Base-by-base conservation (phyloP, 2,329 filamentous ascomycete genomes). In the Fusarium sacchari region DNA sequence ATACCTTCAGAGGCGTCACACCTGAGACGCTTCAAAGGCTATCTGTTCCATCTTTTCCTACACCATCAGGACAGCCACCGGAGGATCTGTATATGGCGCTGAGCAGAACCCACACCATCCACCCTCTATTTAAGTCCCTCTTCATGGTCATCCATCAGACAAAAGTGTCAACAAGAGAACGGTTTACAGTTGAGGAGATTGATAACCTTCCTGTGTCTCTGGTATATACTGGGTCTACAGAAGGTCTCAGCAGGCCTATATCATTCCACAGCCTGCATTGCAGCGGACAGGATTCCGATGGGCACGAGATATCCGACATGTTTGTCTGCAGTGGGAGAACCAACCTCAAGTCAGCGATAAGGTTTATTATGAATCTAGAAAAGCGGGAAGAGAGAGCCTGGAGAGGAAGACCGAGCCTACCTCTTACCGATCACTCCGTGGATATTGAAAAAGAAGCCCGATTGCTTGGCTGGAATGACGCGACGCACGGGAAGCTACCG, bases 281-380 rank as follows among this genome's bases (percentile, higher is more conserved):
- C 15, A 32, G n/a, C 22, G 7, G 47, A 14, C 15, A 13, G 11
- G 22, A 3, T 13, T 4, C 9, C 22, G 8, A 22, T 9, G 22
- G 20, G 15, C 22, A 32, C 17, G 7, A 24, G 0, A 3, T 4
- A 6, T 18, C 22, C 5, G 6, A 11, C 9, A 28, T n/a, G 8
- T 22, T 24, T 18, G 22, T 17, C 30, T 44, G 15, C n/a, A 43
- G 22, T 2, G 40, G 30, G 4, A 15, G 32, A 22, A 57, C 24
- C 6, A 61, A 17, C 8, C 7, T 61, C 9, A 57, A 57, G 9
- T 17, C 32, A 17, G 59, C 49, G 9, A 24, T 44, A 20, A 9
- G 14, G 22, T 44, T 44, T 5, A 24, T 61, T 8, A 30, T 13
- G 12, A 7, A 44, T 24, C 30, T 50, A 10, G 30, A 34, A n/a